A percentile compares a stretch with the other conserved stretches of the same genome.
Conservation (phyloP, 140 eudicot genomes). For the Flaveria floridana region DNA sequence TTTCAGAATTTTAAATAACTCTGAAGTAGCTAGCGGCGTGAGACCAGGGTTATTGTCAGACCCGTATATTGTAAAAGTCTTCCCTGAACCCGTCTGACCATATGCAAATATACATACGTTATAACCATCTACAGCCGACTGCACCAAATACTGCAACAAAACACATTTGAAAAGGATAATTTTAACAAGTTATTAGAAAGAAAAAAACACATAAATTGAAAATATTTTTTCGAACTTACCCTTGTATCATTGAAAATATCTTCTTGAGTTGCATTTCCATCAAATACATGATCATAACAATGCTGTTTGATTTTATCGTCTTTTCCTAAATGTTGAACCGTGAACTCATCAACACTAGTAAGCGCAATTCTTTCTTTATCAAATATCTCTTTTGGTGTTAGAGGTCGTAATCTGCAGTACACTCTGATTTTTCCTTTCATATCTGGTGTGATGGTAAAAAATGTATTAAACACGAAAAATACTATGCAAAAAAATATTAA, state of each 20-base stretch:
- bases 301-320: conserved; percentile 89
- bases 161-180: background rate
- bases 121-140: conserved; percentile 94
- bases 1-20: conserved; percentile 71
- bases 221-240: conserved; percentile 39
- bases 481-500: background rate
- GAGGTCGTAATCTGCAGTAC: conserved; percentile 87
- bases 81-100: conserved; percentile 99
- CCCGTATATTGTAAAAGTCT: conserved; percentile 92
- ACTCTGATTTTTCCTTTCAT: conserved; percentile 98
- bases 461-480: background rate
- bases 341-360: conserved; percentile 72
- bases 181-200: background rate
- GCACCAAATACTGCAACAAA: conserved; percentile 85
- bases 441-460: conserved; percentile 40
- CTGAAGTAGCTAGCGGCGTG: conserved; percentile 89
- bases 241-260: conserved; percentile 87
- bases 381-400: conserved; percentile 61
- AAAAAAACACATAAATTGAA: background rate
- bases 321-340: conserved; percentile 83
- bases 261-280: conserved; percentile 82
- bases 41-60: conserved; percentile 90
- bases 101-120: conserved; percentile 97
- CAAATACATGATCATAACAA: conserved; percentile 82
- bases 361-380: conserved; percentile 62